These are phyloP conservation scores for Penicillium corylophilum DNA, from an alignment of 2,329 filamentous ascomycete species.

Conservation along the genomic window DNA sequence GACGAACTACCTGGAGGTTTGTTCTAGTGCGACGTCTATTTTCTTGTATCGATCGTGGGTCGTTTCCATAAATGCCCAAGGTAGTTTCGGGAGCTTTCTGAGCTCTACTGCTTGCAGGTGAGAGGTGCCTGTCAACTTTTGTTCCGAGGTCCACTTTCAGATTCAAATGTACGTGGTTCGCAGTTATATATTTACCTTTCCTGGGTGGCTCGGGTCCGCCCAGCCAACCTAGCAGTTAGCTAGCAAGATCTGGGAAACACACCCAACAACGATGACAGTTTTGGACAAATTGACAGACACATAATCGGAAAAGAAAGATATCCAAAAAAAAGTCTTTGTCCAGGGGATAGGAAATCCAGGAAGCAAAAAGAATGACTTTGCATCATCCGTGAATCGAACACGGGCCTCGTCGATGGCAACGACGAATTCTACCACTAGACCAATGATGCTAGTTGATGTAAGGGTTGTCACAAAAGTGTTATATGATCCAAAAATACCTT, in stretches of 20 bases:
- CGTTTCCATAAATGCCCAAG: too few species aligned
- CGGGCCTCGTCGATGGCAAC: constrained; percentile 49
- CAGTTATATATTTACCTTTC: background rate
- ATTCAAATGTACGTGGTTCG: too few species aligned
- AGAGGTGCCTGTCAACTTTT: too few species aligned
- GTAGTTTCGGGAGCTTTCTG: too few species aligned
- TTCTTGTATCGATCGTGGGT: too few species aligned
- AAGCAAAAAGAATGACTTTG: constrained; percentile 14
- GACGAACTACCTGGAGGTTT: too few species aligned
- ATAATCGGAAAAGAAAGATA: background rate
- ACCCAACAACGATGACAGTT: background rate
- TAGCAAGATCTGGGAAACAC: background rate
- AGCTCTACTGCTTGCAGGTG: too few species aligned
- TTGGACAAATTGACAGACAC: background rate
- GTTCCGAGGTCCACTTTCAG: too few species aligned
- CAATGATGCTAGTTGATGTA: constrained; percentile 38
- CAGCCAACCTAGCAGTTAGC: background rate
- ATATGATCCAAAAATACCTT: background rate
- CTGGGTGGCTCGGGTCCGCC: background rate
- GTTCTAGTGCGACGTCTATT: too few species aligned
- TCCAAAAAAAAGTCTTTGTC: background rate
- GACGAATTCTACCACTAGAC: constrained; percentile 49
- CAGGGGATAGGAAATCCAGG: background rate
- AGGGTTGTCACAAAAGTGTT: fast-evolving
- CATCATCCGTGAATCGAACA: constrained; percentile 48